Evolutionary conservation across 441 rosid species (phyloP).

Genomic region (Iberis amara): DNA sequence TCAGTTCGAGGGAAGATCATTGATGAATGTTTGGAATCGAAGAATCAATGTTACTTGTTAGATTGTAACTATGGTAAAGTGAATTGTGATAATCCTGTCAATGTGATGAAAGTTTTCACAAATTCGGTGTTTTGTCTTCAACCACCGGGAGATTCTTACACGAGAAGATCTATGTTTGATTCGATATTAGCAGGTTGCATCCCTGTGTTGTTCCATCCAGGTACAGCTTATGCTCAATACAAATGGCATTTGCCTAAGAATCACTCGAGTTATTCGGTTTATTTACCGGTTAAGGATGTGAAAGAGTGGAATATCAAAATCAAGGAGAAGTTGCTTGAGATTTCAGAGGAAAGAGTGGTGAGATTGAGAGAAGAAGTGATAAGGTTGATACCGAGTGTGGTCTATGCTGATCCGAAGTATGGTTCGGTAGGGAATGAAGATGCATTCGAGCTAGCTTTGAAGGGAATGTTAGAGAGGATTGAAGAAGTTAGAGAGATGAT

Average conservation of each 20-base stretch:
- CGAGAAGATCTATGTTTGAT: slow-evolving; percentile 72
- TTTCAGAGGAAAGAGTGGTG: slow-evolving; percentile 37
- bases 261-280: slow-evolving; percentile 52
- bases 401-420: slow-evolving; percentile 57
- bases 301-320: slow-evolving; percentile 49
- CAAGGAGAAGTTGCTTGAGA: slow-evolving; percentile 41
- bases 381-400: slow-evolving; percentile 49
- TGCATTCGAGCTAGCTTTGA: slow-evolving; percentile 72
- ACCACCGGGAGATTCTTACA: slow-evolving; percentile 82
- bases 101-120: slow-evolving; percentile 55
- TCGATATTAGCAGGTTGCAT: slow-evolving; percentile 78
- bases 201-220: slow-evolving; percentile 81
- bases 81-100: slow-evolving; percentile 56
- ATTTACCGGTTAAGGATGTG: slow-evolving; percentile 51
- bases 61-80: slow-evolving; percentile 57
- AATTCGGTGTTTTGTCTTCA: slow-evolving; percentile 72
- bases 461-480: slow-evolving; percentile 59
- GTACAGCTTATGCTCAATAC: slow-evolving; percentile 67
- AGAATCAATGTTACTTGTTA: slow-evolving; percentile 48
- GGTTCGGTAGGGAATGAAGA: slow-evolving; percentile 44
- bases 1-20: slow-evolving; percentile 67
- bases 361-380: slow-evolving; percentile 63
- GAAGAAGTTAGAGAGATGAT: slow-evolving; percentile 42
- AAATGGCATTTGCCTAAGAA: slow-evolving; percentile 72
- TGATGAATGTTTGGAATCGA: slow-evolving; percentile 57